Base-by-base conservation (phyloP, 805 yeast species). In the Starmerella apicola region DNA sequence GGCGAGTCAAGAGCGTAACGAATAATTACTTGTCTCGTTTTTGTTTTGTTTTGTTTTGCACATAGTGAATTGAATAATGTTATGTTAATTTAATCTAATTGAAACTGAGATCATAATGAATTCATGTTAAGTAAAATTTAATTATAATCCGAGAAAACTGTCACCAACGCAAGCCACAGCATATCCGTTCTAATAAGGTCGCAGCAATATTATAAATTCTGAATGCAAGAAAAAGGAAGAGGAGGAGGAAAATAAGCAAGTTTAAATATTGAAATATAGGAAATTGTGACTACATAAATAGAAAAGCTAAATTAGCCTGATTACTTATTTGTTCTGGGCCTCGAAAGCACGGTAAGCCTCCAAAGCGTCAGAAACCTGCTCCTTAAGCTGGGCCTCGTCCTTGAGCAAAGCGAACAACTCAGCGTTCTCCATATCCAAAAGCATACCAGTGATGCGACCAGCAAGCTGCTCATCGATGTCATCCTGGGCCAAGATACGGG, bases 401-500 rank as follows among this genome's bases (percentile, higher is more conserved):
- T 83, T 93, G 63, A 84, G 75, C 63, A 88, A 72, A 47, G 81
- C 80, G 58, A 86, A 67, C 56, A 91, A 81, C 68, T 88, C 95
- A 58, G 76, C 76, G 66, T 81, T 82, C 60, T 85, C 93, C 76
- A 88, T 77, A 62, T 86, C 95, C 60, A 91, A 75, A 71, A 91
- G 76, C 97, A 91, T 91, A 71, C 97, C 96, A 52, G 98, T 91
- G 63, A 91, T 83, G 72, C 86, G 88, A 69, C 95, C 95, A 53
- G 96, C 96, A 58, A 94, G 84, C 67, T 85, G 95, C 44, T 80
- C 81, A 60, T 85, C 94, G 56, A 86, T 83, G 68, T 81, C 81
- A 58, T 83, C 85, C 49, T 82, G 76, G 52, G 85, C 76, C 51
- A 79, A 77, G 58, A 91, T 81, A 74, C 78, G 82, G 60, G 93